Evolutionary conservation across 2,329 filamentous ascomycete genomes (phyloP), one percentile per base, ranked within the genome.

Genomic region (Cryphonectria naterciae): DNA sequence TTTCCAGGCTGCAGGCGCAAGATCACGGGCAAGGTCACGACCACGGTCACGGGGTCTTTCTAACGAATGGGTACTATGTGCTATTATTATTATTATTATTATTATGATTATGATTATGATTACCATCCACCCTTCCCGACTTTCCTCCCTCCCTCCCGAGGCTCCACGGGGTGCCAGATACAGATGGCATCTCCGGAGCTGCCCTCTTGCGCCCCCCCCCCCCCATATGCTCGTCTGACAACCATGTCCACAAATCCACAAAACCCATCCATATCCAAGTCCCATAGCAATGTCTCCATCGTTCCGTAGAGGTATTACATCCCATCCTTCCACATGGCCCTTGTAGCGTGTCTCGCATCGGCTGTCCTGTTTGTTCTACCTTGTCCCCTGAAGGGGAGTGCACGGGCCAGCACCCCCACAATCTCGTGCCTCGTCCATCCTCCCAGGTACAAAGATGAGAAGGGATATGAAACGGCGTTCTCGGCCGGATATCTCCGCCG

Each of bases 331-430:
- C 39, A 22, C 46, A 49, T 49, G 46, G 22, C 17, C 46, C 46
- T 6, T 5, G 46, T 49, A 43, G n/a, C 28, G 63, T 13, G 13
- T 39, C 64, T 66, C 32, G 64, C 64, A 66, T 56, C 64, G 64
- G 32, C 49, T 66, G 49, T 54, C 28, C 35, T 66, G 32, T n/a
- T 41, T 3, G 39, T 32, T 43, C 35, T 35, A 54, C 49, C 49
- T 41, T 41, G 17, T 49, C 46, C 11, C 7, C 17, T 49, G 32
- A 32, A 32, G 19, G 22, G 58, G 5, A 28, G 13, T 28, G 54
- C 54, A 37, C 61, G 37, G 35, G 13, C 61, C 32, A 62, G 22
- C 32, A 3, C 61, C 61, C n/a, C 15, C 13, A 17, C 39, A 64
- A 62, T 19, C 60, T 19, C n/a, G 60, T 41, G n/a, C 19, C 4